Base-by-base conservation (phyloP, 345 rosid genomes). In the Bruguiera gymnorhiza region DNA sequence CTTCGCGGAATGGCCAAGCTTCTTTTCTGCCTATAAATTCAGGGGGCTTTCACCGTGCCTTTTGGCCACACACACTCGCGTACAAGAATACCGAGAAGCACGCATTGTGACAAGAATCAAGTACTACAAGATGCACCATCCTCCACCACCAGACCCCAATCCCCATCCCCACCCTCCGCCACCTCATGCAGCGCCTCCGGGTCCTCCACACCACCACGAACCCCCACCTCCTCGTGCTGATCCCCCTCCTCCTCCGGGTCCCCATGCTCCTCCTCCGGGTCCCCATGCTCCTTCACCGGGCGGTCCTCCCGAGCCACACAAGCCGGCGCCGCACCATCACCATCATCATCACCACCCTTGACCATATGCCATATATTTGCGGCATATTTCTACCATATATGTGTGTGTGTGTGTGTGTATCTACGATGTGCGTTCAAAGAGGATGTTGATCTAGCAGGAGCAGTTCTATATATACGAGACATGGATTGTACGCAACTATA, bases 111-210 rank as follows among this genome's bases (percentile, higher is more conserved):
- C 50, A 15, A 6, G 3, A 1, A n/a, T 5, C 19, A 3, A 61
- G 32, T 34, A 30, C 18, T 27, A 34, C 37, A 70, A 70, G 34
- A 67, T 77, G 79, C 76, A 62, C 63, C 67, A 73, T 36, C 83
- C 74, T 61, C 79, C 79, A 11, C 82, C 76, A 23, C 70, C 69
- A 31, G 43, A 64, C 61, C 20, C 16, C 29, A 16, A 26, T 5
- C 32, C 30, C 6, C 62, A 26, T 26, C 32, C 67, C n/a, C 63
- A 57, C 24, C 80, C 72, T 6, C 67, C 19, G 0, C 73, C 63
- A n/a, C 43, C 46, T 6, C 69, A 55, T 1, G 68, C 20, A 5
- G 23, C 34, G 8, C 78, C 69, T 29, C 26, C 73, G 10, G 65
- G 71, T 24, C 67, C 72, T 5, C 75, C 65, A 16, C 73, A 63